Conservation (phyloP, 441 rosid species). For the Adansonia gregorii region DNA sequence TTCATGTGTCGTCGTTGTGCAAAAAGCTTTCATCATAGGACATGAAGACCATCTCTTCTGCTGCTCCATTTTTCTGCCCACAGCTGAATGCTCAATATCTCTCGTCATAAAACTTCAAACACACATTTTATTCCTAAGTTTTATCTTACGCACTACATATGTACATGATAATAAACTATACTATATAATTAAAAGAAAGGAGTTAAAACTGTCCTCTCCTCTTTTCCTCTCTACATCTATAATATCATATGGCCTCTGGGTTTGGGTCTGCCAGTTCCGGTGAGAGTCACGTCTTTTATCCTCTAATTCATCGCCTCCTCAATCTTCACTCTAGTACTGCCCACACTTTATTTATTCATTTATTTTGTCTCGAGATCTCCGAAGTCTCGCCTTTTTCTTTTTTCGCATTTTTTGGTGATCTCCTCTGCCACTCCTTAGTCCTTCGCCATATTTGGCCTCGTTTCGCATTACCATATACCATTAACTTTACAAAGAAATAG, state of each 20-base stretch:
- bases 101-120: background rate
- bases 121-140: background rate
- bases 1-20: slow-evolving; percentile 34
- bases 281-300: slow-evolving; percentile 35
- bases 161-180: too few species aligned
- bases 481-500: background rate
- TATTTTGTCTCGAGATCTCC: slow-evolving; percentile 40
- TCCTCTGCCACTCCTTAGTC: background rate
- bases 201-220: slow-evolving; percentile 22
- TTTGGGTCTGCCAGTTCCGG: slow-evolving; percentile 32
- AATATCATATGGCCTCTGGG: slow-evolving; percentile 22
- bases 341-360: background rate
- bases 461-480: slow-evolving; percentile 4
- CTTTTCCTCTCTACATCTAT: background rate
- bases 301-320: slow-evolving; percentile 47
- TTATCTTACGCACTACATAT: background rate
- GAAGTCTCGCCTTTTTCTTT: slow-evolving; percentile 34
- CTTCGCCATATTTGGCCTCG: background rate
- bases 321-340: background rate
- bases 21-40: slow-evolving; percentile 37
- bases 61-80: slow-evolving; percentile 13
- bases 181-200: background rate
- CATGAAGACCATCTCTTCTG: slow-evolving; percentile 33
- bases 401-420: slow-evolving; percentile 31
- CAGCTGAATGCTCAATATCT: background rate